Evolutionary conservation across 2,329 filamentous ascomycete genomes (phyloP).

Genomic region (Venturia effusa): DNA sequence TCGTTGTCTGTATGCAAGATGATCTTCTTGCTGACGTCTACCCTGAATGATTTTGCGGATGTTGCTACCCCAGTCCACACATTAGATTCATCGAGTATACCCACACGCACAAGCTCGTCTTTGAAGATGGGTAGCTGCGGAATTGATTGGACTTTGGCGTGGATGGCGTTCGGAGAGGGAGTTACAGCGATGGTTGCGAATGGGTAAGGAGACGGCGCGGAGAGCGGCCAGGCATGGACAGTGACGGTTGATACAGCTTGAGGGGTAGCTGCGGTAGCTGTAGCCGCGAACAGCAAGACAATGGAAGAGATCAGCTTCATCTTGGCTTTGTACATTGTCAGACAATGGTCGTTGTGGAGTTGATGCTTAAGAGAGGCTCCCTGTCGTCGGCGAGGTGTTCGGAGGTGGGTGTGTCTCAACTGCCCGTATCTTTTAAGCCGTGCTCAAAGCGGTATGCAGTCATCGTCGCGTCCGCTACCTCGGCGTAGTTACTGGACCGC

Average conservation of each 20-base stretch:
- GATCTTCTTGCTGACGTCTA: constrained; percentile 4
- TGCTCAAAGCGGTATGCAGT: too few species aligned
- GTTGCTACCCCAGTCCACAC: constrained; percentile 7
- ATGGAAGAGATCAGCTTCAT: background rate
- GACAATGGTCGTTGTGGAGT: background rate
- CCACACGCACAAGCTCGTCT: constrained; percentile 6
- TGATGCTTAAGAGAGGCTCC: background rate
- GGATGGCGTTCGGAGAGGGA: background rate
- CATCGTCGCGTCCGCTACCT: too few species aligned
- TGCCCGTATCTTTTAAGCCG: too few species aligned
- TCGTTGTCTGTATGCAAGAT: constrained; percentile 6
- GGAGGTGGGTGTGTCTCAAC: background rate
- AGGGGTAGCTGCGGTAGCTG: constrained; percentile 1
- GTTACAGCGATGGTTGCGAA: background rate
- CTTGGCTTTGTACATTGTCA: background rate
- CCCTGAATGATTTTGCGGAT: background rate
- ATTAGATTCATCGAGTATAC: constrained; percentile 6
- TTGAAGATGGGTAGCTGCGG: background rate
- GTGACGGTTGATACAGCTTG: constrained; percentile 3
- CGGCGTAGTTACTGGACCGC: too few species aligned
- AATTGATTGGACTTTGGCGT: background rate
- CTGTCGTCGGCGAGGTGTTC: background rate
- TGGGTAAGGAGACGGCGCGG: constrained; percentile 4
- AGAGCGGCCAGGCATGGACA: constrained; percentile 10
- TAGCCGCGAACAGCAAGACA: background rate